phyloP scores from a whole-genome alignment of 768 basidiomycete genomes.

The Saitozyma podzolica region DNA sequence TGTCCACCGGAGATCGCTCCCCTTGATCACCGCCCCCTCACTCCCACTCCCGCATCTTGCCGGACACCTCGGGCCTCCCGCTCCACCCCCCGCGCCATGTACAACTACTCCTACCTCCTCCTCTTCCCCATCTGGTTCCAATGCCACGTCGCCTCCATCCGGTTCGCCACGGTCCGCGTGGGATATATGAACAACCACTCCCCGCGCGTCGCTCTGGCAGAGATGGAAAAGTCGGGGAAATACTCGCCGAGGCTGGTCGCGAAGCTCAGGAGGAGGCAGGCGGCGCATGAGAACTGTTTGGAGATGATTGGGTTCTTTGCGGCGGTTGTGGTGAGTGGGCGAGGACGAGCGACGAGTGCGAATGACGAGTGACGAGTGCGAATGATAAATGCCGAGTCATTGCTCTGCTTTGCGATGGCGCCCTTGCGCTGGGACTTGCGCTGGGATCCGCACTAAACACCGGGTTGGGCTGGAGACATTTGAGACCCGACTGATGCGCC shows the following conservation, averaged over 20 bases:
- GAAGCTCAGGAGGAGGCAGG: conserved; percentile 38
- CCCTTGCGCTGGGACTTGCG: too few species aligned
- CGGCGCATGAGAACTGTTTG: conserved; percentile 37
- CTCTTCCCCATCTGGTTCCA: conserved; percentile 33
- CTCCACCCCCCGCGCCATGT: background rate
- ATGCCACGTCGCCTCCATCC: conserved; percentile 22
- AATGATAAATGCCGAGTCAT: too few species aligned
- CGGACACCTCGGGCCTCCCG: too few species aligned
- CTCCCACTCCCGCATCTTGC: too few species aligned
- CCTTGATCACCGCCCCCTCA: too few species aligned
- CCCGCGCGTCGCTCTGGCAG: conserved; percentile 23
- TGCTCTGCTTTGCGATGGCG: too few species aligned
- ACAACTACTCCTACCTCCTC: conserved; percentile 39
- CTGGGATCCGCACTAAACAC: too few species aligned
- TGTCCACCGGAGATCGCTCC: too few species aligned
- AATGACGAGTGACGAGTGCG: background rate
- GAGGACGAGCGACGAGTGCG: background rate
- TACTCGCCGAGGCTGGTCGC: conserved; percentile 20
- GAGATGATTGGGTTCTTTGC: conserved; percentile 32
- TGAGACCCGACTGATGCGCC: background rate
- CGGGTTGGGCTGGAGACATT: background rate
- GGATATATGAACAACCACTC: conserved; percentile 32
- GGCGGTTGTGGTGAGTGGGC: conserved; percentile 29
- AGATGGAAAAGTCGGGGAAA: conserved; percentile 37
- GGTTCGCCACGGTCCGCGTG: conserved; percentile 25